Evolutionary conservation across 306 rosid species (phyloP), one percentile per base, ranked within the genome.

Genomic region (Fragaria vesca): DNA sequence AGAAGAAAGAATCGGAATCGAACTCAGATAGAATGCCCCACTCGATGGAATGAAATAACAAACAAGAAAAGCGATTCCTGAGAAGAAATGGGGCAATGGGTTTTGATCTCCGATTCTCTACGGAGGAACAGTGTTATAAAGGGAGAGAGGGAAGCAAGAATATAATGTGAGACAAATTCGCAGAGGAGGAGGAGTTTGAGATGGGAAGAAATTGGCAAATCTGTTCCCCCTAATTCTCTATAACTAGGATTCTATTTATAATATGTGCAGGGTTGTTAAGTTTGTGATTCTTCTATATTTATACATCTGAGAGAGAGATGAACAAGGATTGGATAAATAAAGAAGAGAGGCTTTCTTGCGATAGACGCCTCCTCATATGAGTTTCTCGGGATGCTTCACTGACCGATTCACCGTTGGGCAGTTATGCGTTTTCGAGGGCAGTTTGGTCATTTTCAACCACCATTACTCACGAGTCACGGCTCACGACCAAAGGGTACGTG

Each of bases 301-400:
- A 38, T 36, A 66, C 47, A 66, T 5, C 5, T 61, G 15, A 36
- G 45, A 32, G 46, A 81, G 46, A 81, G 67, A 76, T n/a, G 47
- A 52, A 38, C 26, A 73, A 50, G 12, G 34, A 12, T 54, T 43
- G 38, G 40, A 28, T 17, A n/a, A 43, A 40, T 28, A 69, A 52
- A 68, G 7, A 77, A 54, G 24, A 43, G 4, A 12, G 81, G 76
- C 81, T 86, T 82, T 91, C 82, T 86, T 90, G 86, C 83, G 50
- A 36, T 75, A 84, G 84, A 91, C 82, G 86, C 79, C 74, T 88
- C 92, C 75, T 79, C 75, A 66, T 69, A 58, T 81, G 73, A 80
- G 57, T 66, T 73, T 76, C 71, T 83, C 40, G 73, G 73, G 76
- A 83, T 76, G 81, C 78, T 79, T 74, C 36, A 42, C 69, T 28